Evolutionary conservation across 805 yeast species (phyloP).

Genomic region (Metschnikowia shivogae): DNA sequence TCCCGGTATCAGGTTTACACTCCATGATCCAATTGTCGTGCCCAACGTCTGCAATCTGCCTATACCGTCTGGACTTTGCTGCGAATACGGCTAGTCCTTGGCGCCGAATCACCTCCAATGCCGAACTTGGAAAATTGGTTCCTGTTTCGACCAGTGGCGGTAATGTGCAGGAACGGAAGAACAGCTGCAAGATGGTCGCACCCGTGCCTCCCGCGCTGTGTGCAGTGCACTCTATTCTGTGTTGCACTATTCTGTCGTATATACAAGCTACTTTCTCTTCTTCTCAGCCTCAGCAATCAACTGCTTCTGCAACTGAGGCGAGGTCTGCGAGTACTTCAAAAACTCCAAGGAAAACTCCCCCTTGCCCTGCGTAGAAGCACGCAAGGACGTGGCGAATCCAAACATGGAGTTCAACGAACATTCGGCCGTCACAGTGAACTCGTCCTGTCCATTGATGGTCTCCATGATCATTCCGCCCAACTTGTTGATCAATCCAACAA

Average conservation of each 20-base stretch:
- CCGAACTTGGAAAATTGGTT: too few species aligned
- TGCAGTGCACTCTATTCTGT: neutral
- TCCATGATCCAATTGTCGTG: too few species aligned
- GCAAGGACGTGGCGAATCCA: conserved; percentile 90
- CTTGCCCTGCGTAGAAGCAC: conserved; percentile 98
- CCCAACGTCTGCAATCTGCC: too few species aligned
- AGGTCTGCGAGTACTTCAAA: conserved; percentile 84
- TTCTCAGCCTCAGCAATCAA: conserved; percentile 73
- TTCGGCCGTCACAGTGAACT: conserved; percentile 88
- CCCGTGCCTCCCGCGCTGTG: too few species aligned
- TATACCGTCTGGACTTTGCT: too few species aligned
- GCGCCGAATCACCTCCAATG: too few species aligned
- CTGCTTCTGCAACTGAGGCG: conserved; percentile 86
- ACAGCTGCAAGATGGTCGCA: too few species aligned
- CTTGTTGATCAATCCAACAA: conserved; percentile 88
- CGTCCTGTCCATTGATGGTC: conserved; percentile 91
- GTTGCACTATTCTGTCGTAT: too few species aligned
- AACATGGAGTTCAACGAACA: conserved; percentile 96
- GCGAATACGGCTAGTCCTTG: too few species aligned
- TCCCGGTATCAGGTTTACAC: too few species aligned
- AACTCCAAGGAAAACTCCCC: conserved; percentile 97
- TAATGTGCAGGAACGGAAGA: too few species aligned
- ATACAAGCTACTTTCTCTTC: conserved; percentile 16
- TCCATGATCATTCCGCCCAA: conserved; percentile 88
- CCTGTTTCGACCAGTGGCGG: too few species aligned